Percentiles rank a stretch among this genome's conserved stretches.
Conservation (phyloP, 805 yeast genomes). For the Kodamaea laetipori region DNA sequence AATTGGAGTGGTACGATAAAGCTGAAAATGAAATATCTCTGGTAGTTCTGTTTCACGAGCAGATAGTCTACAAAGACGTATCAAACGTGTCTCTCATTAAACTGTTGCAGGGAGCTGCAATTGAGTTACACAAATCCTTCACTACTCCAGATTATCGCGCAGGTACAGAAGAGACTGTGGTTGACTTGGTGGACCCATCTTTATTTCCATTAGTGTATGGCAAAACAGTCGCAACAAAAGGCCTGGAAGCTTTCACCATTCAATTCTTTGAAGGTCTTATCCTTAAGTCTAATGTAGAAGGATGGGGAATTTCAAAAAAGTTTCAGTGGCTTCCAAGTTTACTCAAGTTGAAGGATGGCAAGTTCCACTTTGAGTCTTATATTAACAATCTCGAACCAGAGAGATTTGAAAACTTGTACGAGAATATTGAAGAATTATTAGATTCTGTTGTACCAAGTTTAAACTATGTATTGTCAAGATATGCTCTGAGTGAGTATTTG, state of each 20-base stretch:
- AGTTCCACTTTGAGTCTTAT: slow-evolving; percentile 32
- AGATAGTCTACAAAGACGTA: not conserved
- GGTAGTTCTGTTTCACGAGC: slow-evolving; percentile 8
- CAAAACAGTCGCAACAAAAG: slow-evolving; percentile 4
- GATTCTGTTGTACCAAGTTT: slow-evolving; percentile 33
- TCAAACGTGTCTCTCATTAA: too few relatives aligned
- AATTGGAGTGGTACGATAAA: slow-evolving; percentile 18
- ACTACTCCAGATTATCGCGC: slow-evolving; percentile 17
- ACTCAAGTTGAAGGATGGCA: slow-evolving; percentile 7
- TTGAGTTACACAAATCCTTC: slow-evolving; percentile 5
- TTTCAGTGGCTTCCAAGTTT: slow-evolving; percentile 20
- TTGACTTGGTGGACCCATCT: slow-evolving; percentile 25
- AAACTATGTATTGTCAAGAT: slow-evolving; percentile 28
- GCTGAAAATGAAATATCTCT: slow-evolving; percentile 10
- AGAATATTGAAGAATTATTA: slow-evolving; percentile 31
- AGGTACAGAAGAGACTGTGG: slow-evolving; percentile 14
- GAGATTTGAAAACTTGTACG: slow-evolving; percentile 26
- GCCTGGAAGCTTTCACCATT: slow-evolving; percentile 2
- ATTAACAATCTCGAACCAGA: slow-evolving; percentile 45
- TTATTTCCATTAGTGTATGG: slow-evolving; percentile 21
- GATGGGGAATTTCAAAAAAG: slow-evolving; percentile 13
- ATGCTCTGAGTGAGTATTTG: slow-evolving; percentile 19
- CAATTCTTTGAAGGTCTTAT: slow-evolving; percentile 8
- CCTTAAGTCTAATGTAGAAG: not conserved
- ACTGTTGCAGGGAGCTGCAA: not conserved